Evolutionary conservation across 352 stramenopile genomes (phyloP), one percentile per base, ranked within the genome.

Genomic region (Globisporangium heterothallicum): DNA sequence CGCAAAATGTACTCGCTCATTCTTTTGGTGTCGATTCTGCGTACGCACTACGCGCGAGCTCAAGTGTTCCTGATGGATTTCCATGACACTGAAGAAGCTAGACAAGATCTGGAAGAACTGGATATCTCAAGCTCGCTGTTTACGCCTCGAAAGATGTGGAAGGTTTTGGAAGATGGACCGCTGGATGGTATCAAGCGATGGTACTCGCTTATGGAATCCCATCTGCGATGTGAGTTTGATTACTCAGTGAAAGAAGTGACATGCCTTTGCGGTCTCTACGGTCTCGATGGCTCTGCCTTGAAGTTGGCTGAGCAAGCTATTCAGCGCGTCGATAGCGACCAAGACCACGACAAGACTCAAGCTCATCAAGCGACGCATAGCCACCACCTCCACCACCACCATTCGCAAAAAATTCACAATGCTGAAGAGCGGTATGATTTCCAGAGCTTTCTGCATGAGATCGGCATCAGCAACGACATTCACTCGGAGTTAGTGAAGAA

Each of bases 1-100:
- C 78, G 78, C 34, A 86, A 86, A 61, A 86, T 93, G 77, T 93
- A 93, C 66, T 82, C 75, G 24, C 55, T 88, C 0, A 88, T 93
- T 56, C 59, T 91, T 2, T 86, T 93, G 72, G 80, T 90, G 14
- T 88, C 81, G 4, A 71, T 93, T 16, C 61, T 93, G 14, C 74
- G 82, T 4, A 91, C 82, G 6, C 53, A 89, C 14, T 84, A 89
- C 54, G 81, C 77, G 5, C 66, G 71, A 34, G 81, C 72, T 12
- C 78, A 78, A 47, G 61, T 78, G 25, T 84, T 88, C 30, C 57
- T 91, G 2, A 66, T 67, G 24, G 74, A 56, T 2, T 83, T 68
- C 32, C 47, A 61, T 19, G 49, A 42, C 9, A 40, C 49, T 7
- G 53, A 40, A 34, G 52, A 60, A 13, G 44, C 63, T 12, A 30